Conservation (phyloP, 2,329 filamentous ascomycete genomes). For the Xylaria sp. region DNA sequence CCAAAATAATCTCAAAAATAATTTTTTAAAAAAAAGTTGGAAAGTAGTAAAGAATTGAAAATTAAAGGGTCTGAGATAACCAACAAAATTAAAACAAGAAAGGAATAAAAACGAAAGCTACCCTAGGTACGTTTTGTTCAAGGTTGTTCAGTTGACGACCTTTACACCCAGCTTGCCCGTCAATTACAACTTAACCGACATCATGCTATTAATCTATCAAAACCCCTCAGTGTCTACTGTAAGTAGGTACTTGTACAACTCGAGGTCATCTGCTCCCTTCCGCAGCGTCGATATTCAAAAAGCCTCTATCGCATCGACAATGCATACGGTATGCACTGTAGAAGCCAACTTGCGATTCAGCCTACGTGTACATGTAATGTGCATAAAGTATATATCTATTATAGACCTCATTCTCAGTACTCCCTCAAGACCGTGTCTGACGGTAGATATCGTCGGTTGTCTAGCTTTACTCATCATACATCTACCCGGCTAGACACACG, state of each 20-base stretch:
- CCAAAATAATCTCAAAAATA: too few relatives aligned
- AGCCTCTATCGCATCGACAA: not conserved
- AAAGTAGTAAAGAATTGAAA: too few relatives aligned
- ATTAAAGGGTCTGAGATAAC: too few relatives aligned
- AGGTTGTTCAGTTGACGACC: not conserved
- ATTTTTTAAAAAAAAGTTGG: too few relatives aligned
- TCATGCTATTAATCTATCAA: not conserved
- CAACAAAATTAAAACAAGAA: too few relatives aligned
- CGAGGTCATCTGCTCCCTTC: slow-evolving; percentile 8
- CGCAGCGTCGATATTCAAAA: slow-evolving; percentile 9
- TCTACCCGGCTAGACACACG: not conserved
- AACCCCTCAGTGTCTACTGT: not conserved
- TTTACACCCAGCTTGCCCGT: too few relatives aligned
- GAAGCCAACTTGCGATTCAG: not conserved
- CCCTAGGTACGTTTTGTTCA: too few relatives aligned
- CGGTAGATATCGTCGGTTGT: not conserved
- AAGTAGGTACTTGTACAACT: not conserved
- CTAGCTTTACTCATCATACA: not conserved
- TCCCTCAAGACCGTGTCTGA: not conserved
- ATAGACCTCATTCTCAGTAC: too few relatives aligned
- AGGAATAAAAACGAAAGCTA: not conserved
- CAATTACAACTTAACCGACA: too few relatives aligned
- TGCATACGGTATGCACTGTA: not conserved
- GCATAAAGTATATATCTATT: too few relatives aligned
- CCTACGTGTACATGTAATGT: not conserved